Base-by-base conservation (phyloP, 768 basidiomycete species). In the Termitomyces sp. region DNA sequence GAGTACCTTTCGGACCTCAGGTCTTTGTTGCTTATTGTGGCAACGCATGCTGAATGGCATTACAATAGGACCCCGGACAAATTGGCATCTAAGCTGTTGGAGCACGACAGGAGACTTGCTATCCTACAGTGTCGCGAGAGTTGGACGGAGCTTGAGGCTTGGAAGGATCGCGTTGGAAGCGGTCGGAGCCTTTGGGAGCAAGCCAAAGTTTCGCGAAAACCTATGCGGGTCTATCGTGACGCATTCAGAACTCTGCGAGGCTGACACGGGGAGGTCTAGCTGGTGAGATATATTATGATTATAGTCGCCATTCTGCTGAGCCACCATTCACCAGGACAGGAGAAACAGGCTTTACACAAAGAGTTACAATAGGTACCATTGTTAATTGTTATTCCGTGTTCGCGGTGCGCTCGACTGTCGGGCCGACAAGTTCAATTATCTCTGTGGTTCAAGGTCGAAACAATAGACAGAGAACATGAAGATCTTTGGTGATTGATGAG, bases 121-220 rank as follows among this genome's bases (percentile, higher is more conserved):
- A 25, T 63, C 19, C n/a, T 63, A 44, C 52, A 61, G n/a, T 63
- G 54, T 35, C 21, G 32, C 34, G 41, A 52, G 32, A 40, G 23
- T 11, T 59, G 62, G 62, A 43, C 49, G 35, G 60, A 61, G 16
- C n/a, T 59, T 10, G 49, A 25, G 8, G 53, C 45, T 19, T 63
- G 60, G 60, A 56, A 44, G 55, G 43, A 56, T 17, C 39, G 62
- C 6, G 52, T 61, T 4, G 52, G 60, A 35, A 57, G 62, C 8
- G 60, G 60, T 25, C 35, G 25, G 19, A 56, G 47, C 40, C 43
- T 63, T 14, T 63, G 62, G 62, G 62, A 59, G 5, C 56, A 58
- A 42, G 59, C 61, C 27, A 53, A 46, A 50, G 32, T 53, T 11
- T 39, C 44, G 19, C 43, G 51, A 30, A 43, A 54, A 25, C 60